Evolutionary conservation across 129 eudicot species (phyloP).

Genomic region (Erigeron canadensis): DNA sequence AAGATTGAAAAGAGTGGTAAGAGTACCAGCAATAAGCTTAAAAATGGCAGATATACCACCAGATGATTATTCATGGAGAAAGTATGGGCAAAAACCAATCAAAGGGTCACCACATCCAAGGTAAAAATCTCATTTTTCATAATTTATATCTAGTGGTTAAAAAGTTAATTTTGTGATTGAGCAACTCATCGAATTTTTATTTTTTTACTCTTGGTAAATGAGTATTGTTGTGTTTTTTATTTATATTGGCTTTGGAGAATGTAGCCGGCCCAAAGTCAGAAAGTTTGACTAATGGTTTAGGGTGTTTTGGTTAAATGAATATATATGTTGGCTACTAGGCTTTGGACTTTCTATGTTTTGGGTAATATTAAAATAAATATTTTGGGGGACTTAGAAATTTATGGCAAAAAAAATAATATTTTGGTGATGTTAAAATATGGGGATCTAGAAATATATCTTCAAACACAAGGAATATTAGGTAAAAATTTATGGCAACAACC

Average conservation of each 20-base stretch:
- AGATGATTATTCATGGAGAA: conserved; percentile 97
- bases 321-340: not conserved
- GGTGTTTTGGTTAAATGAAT: conserved; percentile 4
- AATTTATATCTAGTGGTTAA: not conserved
- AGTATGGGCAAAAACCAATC: conserved; percentile 97
- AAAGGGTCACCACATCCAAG: conserved; percentile 99
- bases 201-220: conserved; percentile 15
- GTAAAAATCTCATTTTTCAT: conserved; percentile 29
- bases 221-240: not conserved
- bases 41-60: conserved; percentile 98
- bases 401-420: no score
- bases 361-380: not conserved
- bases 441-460: conserved; percentile 10
- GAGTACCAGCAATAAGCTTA: conserved; percentile 88
- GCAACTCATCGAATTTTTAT: conserved; percentile 10
- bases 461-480: conserved; percentile 31
- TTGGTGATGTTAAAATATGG: no score
- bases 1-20: conserved; percentile 70
- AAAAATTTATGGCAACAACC: conserved; percentile 25
- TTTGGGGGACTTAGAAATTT: no score
- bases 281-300: conserved; percentile 6
- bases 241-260: conserved; percentile 23
- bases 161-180: not conserved
- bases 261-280: conserved; percentile 37
- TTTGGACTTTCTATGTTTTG: conserved; percentile 12